These are phyloP conservation scores for Manihot esculenta DNA, from an alignment of 441 rosid genomes.

Conservation along the genomic window DNA sequence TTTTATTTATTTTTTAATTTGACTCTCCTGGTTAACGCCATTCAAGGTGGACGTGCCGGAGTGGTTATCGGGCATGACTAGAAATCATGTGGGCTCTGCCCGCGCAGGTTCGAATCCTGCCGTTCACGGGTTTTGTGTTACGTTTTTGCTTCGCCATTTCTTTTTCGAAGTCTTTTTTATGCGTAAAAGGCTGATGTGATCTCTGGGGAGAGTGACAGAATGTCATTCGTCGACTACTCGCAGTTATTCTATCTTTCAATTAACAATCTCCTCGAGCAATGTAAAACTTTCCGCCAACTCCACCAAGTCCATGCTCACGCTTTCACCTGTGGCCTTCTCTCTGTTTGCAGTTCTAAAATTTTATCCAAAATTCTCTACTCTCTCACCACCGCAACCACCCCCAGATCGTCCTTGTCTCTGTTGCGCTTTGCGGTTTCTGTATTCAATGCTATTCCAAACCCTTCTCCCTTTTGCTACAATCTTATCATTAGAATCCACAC, in stretches of 20 bases:
- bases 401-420: conserved; percentile 13
- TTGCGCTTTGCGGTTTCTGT: conserved; percentile 37
- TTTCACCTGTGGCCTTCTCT: conserved; percentile 39
- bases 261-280: conserved; percentile 31
- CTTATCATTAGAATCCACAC: conserved; percentile 47
- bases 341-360: conserved; percentile 17
- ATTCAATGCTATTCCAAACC: conserved; percentile 42
- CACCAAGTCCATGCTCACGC: conserved; percentile 52
- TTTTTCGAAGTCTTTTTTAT: no score
- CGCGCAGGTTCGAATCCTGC: conserved; percentile 99
- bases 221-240: conserved; percentile 1
- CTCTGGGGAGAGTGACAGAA: no score
- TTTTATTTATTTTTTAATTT: no score
- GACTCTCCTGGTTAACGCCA: no score
- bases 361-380: conserved; percentile 38
- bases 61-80: conserved; percentile 86
- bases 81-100: conserved; percentile 97
- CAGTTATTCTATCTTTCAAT: neutral
- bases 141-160: no score
- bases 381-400: conserved; percentile 21
- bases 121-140: conserved; percentile 47
- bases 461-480: conserved; percentile 57
- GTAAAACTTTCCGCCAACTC: conserved; percentile 44
- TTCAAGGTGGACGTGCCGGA: conserved; percentile 63
- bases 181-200: no score